Evolutionary conservation across 192 early-diverging fungal species (phyloP), one percentile per base, ranked within the genome.

Genomic region (Helicostylum pulchrum): DNA sequence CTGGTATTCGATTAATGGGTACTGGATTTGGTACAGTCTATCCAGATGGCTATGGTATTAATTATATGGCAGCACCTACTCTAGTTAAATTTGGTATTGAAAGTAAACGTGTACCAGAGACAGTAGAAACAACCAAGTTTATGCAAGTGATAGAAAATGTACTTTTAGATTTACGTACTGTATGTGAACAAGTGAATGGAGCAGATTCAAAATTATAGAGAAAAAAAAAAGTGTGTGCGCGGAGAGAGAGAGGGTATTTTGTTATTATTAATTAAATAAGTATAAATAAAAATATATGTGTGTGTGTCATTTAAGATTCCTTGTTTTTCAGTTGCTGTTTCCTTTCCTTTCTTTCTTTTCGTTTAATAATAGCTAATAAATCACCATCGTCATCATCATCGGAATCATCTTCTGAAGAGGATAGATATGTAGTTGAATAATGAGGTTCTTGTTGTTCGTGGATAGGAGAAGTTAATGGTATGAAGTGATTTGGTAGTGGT

Each of bases 1-100:
- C 91, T 0, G 87, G 87, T 5, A 72, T 85, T 51, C 71, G 79
- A 51, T 71, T 93, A 53, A 73, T 80, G 23, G 91, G 86, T 10
- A 88, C 90, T n/a, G 94, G 94, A 3, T 96, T 94, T 74, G 92
- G 92, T n/a, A 79, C 86, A 47, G 87, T 92, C 19, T 84, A 78
- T 36, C 80, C 84, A 2, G 87, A 94, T 58, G 90, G 92, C 0
- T 96, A 94, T 65, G 92, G 91, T 21, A 88, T 94, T 71, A 94
- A 94, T 72, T 96, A 96, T 67, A 84, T 90, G 60, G 71, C 90
- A 1, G 82, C 77, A n/a, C 64, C 76, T 20, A 72, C 78, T 47
- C 54, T 78, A 19, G 79, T 94, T 57, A 92, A 91, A 61, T 90
- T 91, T 76, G 90, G 89, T 21, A 83, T 91, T 39, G 94, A 95